phyloP scores from a whole-genome alignment of 225 moss, liverwort and hornwort genomes.

The Ulota crispa region DNA sequence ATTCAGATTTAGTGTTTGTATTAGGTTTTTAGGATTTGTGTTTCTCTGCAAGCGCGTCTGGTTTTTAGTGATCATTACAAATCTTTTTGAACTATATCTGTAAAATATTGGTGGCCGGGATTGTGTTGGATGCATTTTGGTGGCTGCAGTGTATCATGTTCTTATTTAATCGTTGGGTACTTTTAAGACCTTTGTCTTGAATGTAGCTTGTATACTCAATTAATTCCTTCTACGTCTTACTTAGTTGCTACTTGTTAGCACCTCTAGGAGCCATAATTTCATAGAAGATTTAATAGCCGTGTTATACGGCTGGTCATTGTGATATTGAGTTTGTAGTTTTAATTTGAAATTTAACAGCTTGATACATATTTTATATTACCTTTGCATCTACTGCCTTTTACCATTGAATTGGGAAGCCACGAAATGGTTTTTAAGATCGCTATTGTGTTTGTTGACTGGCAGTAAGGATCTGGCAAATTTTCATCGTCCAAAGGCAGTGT shows the following conservation, averaged over 20 bases:
- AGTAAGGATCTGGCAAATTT: conserved; percentile 99
- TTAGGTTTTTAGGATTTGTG: background rate
- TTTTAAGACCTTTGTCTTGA: conserved; percentile 1
- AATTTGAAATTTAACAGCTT: background rate
- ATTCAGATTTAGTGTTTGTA: background rate
- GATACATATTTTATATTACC: background rate
- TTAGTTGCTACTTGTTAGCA: conserved; percentile 20
- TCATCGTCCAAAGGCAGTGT: conserved; percentile 97
- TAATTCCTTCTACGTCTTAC: background rate
- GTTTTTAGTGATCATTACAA: background rate
- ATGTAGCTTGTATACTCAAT: background rate
- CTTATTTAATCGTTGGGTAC: background rate
- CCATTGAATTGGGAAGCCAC: background rate
- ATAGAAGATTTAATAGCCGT: background rate
- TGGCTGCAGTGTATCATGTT: conserved; percentile 5
- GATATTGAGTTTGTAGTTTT: background rate
- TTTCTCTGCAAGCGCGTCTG: background rate
- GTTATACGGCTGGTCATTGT: background rate
- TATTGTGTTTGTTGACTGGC: conserved; percentile 31
- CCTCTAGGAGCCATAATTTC: background rate
- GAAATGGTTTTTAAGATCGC: conserved; percentile 3
- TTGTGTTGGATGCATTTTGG: background rate
- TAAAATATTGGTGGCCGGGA: background rate
- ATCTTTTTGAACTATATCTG: background rate
- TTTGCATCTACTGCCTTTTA: background rate